Evolutionary conservation across 306 rosid species (phyloP).

Genomic region (Rosa rugosa): DNA sequence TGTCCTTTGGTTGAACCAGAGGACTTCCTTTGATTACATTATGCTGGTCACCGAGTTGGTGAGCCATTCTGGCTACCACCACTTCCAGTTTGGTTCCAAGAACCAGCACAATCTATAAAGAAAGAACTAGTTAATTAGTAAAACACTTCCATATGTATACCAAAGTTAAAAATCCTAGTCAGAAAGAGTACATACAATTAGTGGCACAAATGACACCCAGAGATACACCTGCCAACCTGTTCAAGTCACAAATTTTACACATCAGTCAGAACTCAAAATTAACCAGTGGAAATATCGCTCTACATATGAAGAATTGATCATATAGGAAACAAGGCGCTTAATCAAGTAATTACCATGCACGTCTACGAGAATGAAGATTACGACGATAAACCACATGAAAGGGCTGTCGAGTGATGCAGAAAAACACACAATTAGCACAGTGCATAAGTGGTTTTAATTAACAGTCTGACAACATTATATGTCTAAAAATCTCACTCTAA

Average conservation of each 20-base stretch:
- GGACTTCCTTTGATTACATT: constrained; percentile 50
- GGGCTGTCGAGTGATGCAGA: constrained; percentile 37
- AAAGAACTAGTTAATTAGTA: neutral
- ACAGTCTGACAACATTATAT: neutral
- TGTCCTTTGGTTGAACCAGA: constrained; percentile 53
- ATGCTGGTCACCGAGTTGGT: constrained; percentile 30
- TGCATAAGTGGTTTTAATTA: neutral
- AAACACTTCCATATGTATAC: neutral
- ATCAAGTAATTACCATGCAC: constrained; percentile 46
- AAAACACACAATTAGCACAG: constrained; percentile 3
- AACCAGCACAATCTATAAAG: constrained; percentile 41
- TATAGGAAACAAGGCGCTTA: neutral
- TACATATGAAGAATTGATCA: neutral
- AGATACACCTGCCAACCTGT: constrained; percentile 61
- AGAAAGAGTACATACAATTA: constrained; percentile 37
- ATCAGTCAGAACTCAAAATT: neutral
- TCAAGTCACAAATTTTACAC: neutral
- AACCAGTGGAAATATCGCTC: neutral
- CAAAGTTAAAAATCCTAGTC: neutral
- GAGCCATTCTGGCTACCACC: constrained; percentile 55
- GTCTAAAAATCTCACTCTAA: neutral
- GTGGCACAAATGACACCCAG: constrained; percentile 60
- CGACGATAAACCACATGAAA: constrained; percentile 54
- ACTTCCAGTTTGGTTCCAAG: constrained; percentile 58
- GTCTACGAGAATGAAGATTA: constrained; percentile 51